Conservation (phyloP, 306 rosid species). For the Astragalus membranaceus region DNA sequence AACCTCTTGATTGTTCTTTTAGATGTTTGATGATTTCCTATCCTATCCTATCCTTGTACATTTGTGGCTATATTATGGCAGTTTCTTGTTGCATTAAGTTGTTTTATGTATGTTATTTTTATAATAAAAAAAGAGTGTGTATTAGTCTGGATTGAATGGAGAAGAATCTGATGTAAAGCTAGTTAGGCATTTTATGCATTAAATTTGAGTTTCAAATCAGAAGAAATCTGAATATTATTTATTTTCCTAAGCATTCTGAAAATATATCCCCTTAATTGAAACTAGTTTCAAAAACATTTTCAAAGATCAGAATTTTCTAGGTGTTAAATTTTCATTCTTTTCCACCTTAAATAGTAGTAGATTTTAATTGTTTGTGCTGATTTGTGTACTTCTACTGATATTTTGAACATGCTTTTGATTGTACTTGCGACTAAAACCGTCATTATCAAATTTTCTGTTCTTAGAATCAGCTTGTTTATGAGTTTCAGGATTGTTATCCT, state of each 20-base stretch:
- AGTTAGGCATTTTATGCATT: not conserved
- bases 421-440: not conserved
- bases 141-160: not conserved
- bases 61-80: constrained; percentile 5
- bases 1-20: constrained; percentile 1
- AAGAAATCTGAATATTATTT: not conserved
- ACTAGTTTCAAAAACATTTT: not conserved
- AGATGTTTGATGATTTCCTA: constrained; percentile 2
- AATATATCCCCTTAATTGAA: not conserved
- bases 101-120: not conserved
- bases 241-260: not conserved
- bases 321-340: not conserved
- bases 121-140: not conserved
- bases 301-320: not conserved
- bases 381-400: not conserved
- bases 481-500: constrained; percentile 47
- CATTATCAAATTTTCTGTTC: not conserved
- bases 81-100: constrained; percentile 18
- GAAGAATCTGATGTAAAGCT: constrained; percentile 2
- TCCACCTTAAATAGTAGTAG: not conserved
- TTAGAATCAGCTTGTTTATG: not conserved
- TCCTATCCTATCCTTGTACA: not conserved
- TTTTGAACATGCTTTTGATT: not conserved
- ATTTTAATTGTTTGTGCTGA: not conserved
- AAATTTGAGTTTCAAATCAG: not conserved